Evolutionary conservation across 805 yeast genomes (phyloP), one percentile per base, ranked within the genome.

Genomic region (Tetrapisispora arboricola): DNA sequence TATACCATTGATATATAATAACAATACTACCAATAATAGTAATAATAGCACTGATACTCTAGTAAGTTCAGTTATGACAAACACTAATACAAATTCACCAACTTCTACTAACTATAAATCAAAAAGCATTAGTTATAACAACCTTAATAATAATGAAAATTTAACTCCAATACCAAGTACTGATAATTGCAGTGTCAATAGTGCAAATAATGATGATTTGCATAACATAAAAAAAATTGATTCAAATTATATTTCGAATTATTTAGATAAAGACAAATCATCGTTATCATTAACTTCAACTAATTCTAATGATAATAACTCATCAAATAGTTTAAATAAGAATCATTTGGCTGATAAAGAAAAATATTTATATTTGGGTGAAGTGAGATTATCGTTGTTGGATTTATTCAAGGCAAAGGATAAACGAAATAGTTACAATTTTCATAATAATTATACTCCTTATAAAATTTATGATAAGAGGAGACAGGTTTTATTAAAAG

Each of bases 311-410:
- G 37, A 34, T n/a, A 26, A 34, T 24, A 24, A 25, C 25, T 25
- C 29, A 25, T 17, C 29, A 11, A 16, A 24, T 25, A 18, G 11
- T 5, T 18, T 19, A n/a, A 13, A 36, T 21, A n/a, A 26, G 8
- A 13, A 28, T n/a, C 33, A 36, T n/a, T 17, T 18, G 8, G 6
- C 28, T 13, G 19, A 20, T 16, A 36, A 27, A 26, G 40, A 38
- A 38, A 43, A 38, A 29, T 57, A 55, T 39, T 40, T 59, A 20
- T 59, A 59, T 26, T 42, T 59, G 11, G 64, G 63, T 13, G 64
- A 59, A 43, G 51, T 50, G 2, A 55, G 50, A 48, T 11, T 59
- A 10, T 54, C 60, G 3, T 30, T 59, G 6, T 38, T 53, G 19
- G 55, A 55, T n/a, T 25, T 59, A 12, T 59, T 59, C 43, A 50